phyloP scores from a whole-genome alignment of 164 flowering plant genomes.

The Stephania cephalantha region DNA sequence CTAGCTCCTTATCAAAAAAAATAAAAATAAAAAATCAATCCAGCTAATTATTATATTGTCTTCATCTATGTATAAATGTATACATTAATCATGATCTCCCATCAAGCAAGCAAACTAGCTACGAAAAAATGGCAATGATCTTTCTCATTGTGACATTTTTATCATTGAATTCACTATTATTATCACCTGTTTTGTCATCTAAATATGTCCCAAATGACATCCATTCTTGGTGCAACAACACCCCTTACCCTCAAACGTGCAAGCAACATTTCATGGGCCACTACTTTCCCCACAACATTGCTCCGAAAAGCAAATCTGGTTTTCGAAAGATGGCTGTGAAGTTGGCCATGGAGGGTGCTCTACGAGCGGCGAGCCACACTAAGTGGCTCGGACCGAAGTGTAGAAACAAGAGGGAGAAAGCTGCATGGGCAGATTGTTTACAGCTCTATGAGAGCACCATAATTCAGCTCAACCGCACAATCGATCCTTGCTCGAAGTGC shows the following conservation, averaged over 20 bases:
- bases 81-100: neutral
- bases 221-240: constrained; percentile 49
- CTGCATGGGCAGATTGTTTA: constrained; percentile 68
- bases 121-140: neutral
- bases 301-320: constrained; percentile 30
- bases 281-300: constrained; percentile 6
- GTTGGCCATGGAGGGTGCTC: constrained; percentile 43
- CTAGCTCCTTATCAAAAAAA: no score
- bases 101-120: neutral
- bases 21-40: neutral
- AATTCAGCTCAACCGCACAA: constrained; percentile 38
- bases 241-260: constrained; percentile 60
- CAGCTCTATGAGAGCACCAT: constrained; percentile 48
- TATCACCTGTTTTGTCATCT: constrained; percentile 3
- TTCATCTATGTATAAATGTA: neutral
- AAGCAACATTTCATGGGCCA: constrained; percentile 33
- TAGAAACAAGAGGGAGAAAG: constrained; percentile 36
- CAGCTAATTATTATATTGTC: neutral
- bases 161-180: constrained; percentile 9
- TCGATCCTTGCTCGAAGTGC: constrained; percentile 28
- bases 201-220: constrained; percentile 11
- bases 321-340: constrained; percentile 37
- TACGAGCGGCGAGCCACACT: constrained; percentile 21
- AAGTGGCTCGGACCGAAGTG: constrained; percentile 36
- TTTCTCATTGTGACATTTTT: constrained; percentile 3